Evolutionary conservation across 208 protist genomes (phyloP).

Genomic region (Phytomonas sp.): DNA sequence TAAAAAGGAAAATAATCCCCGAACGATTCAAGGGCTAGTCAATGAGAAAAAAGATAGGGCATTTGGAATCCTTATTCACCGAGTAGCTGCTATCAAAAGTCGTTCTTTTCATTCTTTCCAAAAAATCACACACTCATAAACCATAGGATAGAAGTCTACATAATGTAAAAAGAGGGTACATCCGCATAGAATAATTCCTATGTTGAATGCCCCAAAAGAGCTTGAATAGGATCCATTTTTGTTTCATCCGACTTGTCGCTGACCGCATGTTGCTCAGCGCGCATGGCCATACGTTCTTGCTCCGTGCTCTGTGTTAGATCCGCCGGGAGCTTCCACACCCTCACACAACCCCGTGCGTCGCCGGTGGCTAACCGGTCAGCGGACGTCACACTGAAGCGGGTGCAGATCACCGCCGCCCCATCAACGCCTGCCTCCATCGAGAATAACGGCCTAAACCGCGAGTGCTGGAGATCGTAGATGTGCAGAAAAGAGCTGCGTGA

Average conservation of each 20-base stretch:
- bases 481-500: slow-evolving; percentile 72
- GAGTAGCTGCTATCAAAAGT: background rate
- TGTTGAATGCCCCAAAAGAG: slow-evolving; percentile 34
- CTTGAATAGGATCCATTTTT: slow-evolving; percentile 20
- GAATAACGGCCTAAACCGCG: slow-evolving; percentile 44
- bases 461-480: slow-evolving; percentile 80
- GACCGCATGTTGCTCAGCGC: slow-evolving; percentile 20
- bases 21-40: background rate
- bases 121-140: background rate
- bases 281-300: slow-evolving; percentile 64
- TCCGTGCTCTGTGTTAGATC: slow-evolving; percentile 67
- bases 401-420: slow-evolving; percentile 45
- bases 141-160: background rate
- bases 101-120: background rate
- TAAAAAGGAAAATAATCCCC: background rate
- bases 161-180: background rate
- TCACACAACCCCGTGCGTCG: slow-evolving; percentile 51
- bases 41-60: background rate
- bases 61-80: background rate
- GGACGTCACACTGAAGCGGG: slow-evolving; percentile 54
- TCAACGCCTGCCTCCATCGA: slow-evolving; percentile 53
- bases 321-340: slow-evolving; percentile 66
- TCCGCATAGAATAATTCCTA: background rate
- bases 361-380: slow-evolving; percentile 75
- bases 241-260: slow-evolving; percentile 12